phyloP scores from a whole-genome alignment of 169 alveolate species.

The Plasmodium adleri region DNA sequence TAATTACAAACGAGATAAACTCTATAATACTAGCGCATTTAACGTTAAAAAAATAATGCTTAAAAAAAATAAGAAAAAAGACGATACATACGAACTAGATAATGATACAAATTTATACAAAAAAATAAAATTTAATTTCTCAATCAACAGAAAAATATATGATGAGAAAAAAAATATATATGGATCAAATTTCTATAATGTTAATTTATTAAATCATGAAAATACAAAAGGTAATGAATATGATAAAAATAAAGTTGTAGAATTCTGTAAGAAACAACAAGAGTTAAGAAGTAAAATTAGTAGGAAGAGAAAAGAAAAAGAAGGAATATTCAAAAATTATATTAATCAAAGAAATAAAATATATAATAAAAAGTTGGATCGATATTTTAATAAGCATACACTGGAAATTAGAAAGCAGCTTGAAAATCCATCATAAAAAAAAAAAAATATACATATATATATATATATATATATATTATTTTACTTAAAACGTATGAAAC shows the following conservation, averaged over 20 bases:
- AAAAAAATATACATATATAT: neutral
- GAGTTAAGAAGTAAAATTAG: constrained; percentile 35
- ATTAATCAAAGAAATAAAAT: constrained; percentile 66
- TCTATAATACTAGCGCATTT: constrained; percentile 53
- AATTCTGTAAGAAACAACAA: constrained; percentile 56
- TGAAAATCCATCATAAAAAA: constrained; percentile 17
- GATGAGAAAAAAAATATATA: constrained; percentile 37
- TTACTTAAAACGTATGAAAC: no score
- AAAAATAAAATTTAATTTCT: constrained; percentile 68
- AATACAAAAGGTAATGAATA: constrained; percentile 31
- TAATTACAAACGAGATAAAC: neutral
- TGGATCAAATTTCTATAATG: constrained; percentile 38
- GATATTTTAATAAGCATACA: constrained; percentile 69
- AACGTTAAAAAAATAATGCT: neutral
- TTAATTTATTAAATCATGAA: constrained; percentile 24
- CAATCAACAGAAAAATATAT: constrained; percentile 53
- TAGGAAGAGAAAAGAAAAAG: constrained; percentile 48
- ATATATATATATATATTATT: no score
- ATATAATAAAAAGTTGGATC: constrained; percentile 57
- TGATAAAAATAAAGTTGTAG: constrained; percentile 36
- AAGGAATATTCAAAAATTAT: constrained; percentile 51
- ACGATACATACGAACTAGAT: constrained; percentile 17
- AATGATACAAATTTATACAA: constrained; percentile 33
- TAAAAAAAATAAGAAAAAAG: constrained; percentile 26
- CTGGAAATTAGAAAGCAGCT: constrained; percentile 52